Percentiles rank a stretch among this genome's conserved stretches.
These are phyloP conservation scores for Colletotrichum siamense DNA, from an alignment of 2,329 filamentous ascomycete genomes.

Conservation along the genomic window DNA sequence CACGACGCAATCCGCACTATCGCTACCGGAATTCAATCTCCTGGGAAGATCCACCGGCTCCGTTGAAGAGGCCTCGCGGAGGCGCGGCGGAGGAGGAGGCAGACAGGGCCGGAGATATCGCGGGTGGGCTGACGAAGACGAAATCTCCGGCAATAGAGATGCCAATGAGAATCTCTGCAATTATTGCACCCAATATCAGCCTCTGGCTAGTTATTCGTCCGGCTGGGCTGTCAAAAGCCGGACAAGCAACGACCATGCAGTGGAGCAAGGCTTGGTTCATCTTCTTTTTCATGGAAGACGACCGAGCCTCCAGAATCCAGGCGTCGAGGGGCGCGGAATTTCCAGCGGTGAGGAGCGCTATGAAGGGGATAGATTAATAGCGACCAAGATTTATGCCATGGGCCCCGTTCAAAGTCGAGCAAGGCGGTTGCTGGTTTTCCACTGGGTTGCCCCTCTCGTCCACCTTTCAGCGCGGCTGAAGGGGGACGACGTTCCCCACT, in stretches of 20 bases:
- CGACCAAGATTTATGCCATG: background rate
- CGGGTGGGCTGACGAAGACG: background rate
- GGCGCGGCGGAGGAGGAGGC: background rate
- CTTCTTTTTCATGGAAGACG: background rate
- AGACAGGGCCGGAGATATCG: background rate
- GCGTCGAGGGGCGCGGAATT: background rate
- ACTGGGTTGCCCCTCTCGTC: background rate
- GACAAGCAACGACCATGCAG: background rate
- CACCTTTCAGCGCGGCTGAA: background rate
- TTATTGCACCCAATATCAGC: background rate
- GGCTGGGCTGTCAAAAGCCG: background rate
- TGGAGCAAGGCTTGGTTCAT: background rate
- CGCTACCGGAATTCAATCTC: background rate
- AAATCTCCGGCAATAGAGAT: background rate
- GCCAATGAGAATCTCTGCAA: background rate
- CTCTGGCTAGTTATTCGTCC: background rate
- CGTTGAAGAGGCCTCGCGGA: background rate
- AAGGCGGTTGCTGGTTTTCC: background rate
- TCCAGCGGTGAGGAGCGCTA: background rate
- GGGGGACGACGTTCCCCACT: background rate
- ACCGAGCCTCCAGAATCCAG: background rate
- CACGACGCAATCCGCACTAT: background rate
- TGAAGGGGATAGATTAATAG: constrained; percentile 16
- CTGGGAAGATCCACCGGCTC: background rate
- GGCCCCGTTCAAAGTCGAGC: background rate